phyloP scores from a whole-genome alignment of 768 basidiomycete genomes.

The Leucosporidium yakuticum region DNA sequence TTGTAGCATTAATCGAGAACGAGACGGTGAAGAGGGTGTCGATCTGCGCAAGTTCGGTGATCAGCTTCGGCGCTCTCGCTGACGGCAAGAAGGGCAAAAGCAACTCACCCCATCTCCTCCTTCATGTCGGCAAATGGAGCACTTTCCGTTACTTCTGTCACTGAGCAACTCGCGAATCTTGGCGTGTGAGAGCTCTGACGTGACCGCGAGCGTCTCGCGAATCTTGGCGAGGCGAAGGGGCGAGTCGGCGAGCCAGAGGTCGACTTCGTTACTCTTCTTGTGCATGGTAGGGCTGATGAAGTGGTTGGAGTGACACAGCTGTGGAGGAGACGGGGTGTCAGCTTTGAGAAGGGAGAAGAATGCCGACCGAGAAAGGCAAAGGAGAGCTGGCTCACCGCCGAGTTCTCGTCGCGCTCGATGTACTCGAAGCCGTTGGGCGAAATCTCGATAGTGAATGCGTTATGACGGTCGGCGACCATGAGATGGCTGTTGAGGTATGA shows the following conservation, averaged over 20 bases:
- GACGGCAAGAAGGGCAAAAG: too few relatives aligned
- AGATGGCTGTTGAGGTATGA: not conserved
- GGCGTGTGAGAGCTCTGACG: not conserved
- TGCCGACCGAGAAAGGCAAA: not conserved
- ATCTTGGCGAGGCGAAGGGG: not conserved
- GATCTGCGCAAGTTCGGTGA: not conserved
- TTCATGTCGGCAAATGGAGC: conserved; percentile 8
- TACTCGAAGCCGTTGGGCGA: not conserved
- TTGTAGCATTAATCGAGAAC: not conserved
- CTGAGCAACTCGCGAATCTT: not conserved
- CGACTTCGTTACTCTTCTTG: not conserved
- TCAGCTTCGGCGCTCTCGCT: not conserved
- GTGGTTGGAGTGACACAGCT: conserved; percentile 13
- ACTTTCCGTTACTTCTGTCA: not conserved
- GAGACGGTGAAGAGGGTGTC: conserved; percentile 10
- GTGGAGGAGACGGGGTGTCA: too few relatives aligned
- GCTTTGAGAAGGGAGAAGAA: too few relatives aligned
- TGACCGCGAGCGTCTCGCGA: not conserved
- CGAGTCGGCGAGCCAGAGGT: not conserved
- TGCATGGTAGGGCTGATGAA: not conserved
- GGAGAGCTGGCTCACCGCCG: not conserved
- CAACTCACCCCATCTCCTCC: not conserved
- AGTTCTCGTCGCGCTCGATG: conserved; percentile 8
- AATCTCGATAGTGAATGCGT: conserved; percentile 2
- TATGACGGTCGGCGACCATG: conserved; percentile 3